Evolutionary conservation across 352 stramenopile genomes (phyloP).

Genomic region (Globisporangium spiculum): DNA sequence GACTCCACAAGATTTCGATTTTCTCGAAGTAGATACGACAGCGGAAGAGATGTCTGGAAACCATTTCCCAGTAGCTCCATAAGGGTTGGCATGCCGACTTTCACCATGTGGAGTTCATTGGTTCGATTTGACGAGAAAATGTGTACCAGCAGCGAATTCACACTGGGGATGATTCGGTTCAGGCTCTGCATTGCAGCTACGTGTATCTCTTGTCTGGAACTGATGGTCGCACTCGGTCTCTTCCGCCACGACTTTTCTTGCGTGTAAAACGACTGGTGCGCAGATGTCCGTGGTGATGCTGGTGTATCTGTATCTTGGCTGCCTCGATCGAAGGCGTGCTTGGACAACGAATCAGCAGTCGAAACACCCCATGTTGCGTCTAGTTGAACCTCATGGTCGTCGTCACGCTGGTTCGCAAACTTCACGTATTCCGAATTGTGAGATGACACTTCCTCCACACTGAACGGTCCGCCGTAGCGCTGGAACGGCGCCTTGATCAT

Average conservation of each 20-base stretch:
- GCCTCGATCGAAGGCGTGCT: not conserved
- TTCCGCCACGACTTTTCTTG: constrained; percentile 32
- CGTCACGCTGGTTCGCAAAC: constrained; percentile 13
- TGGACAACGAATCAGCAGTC: not conserved
- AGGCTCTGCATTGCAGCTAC: constrained; percentile 44
- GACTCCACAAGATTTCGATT: constrained; percentile 74
- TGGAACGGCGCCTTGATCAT: constrained; percentile 69
- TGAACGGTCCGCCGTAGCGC: constrained; percentile 55
- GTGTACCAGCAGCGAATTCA: constrained; percentile 59
- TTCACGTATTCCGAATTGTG: constrained; percentile 48
- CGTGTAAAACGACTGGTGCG: constrained; percentile 17
- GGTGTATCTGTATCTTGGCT: not conserved
- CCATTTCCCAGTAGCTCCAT: constrained; percentile 74
- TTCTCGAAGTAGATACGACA: constrained; percentile 66
- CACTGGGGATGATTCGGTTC: constrained; percentile 50
- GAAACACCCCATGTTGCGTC: constrained; percentile 9
- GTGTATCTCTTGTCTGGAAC: constrained; percentile 29
- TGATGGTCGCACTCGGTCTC: constrained; percentile 19
- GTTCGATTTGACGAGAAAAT: constrained; percentile 56
- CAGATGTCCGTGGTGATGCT: constrained; percentile 10
- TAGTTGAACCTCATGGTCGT: constrained; percentile 13
- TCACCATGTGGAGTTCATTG: constrained; percentile 59
- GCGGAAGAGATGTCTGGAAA: constrained; percentile 63
- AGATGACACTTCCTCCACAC: constrained; percentile 49
- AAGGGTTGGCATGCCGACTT: constrained; percentile 53